These are phyloP conservation scores for Endocalyx cinctus DNA, from an alignment of 2,329 filamentous ascomycete genomes.

Conservation along the genomic window DNA sequence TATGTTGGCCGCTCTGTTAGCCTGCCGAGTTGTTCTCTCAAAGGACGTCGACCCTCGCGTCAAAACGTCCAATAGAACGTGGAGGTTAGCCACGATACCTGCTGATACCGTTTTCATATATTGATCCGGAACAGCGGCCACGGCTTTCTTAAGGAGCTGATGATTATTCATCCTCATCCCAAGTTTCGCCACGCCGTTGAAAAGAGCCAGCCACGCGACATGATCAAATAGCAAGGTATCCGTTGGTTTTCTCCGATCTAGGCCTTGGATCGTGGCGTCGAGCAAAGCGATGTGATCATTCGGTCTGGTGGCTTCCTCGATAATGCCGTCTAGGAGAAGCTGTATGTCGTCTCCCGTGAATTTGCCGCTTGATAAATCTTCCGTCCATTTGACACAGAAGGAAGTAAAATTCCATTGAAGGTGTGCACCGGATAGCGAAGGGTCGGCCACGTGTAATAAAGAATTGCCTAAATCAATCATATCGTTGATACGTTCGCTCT, in stretches of 20 bases:
- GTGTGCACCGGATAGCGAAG: no score
- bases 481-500: no score
- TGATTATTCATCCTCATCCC: slow-evolving; percentile 20
- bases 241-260: slow-evolving; percentile 4
- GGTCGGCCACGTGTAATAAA: no score
- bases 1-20: slow-evolving; percentile 17
- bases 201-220: slow-evolving; percentile 14
- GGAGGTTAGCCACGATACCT: slow-evolving; percentile 18
- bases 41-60: slow-evolving; percentile 1
- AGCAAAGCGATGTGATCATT: slow-evolving; percentile 8
- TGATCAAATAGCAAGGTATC: slow-evolving; percentile 9
- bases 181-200: slow-evolving; percentile 15
- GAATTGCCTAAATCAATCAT: no score
- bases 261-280: slow-evolving; percentile 18
- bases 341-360: slow-evolving; percentile 13
- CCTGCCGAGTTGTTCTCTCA: slow-evolving; percentile 15
- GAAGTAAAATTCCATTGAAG: slow-evolving; percentile 12
- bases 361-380: slow-evolving; percentile 7
- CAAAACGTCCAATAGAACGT: slow-evolving; percentile 11
- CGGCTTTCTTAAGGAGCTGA: slow-evolving; percentile 17
- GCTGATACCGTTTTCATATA: slow-evolving; percentile 9
- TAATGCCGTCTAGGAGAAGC: slow-evolving; percentile 14
- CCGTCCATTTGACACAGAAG: slow-evolving; percentile 20
- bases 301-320: slow-evolving; percentile 6
- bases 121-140: slow-evolving; percentile 15